Conservation (phyloP, 345 rosid species). For the Kernera saxatilis region DNA sequence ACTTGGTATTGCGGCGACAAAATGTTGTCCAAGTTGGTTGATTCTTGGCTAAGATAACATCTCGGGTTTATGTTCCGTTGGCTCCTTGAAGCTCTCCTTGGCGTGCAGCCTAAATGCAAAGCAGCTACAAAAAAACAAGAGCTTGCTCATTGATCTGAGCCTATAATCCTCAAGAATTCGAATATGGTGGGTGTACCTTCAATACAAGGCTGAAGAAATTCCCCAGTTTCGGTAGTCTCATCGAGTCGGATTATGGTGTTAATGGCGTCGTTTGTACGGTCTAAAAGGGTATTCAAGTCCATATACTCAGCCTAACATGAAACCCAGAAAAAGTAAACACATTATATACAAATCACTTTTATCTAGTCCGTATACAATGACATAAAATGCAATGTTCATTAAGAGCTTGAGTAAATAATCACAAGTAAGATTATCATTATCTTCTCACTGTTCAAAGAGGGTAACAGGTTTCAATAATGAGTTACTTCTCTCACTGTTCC, state of each 20-base stretch:
- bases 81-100: slow-evolving; percentile 90
- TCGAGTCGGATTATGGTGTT: slow-evolving; percentile 88
- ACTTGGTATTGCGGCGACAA: slow-evolving; percentile 34
- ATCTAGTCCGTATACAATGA: background rate
- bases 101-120: slow-evolving; percentile 82
- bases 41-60: slow-evolving; percentile 52
- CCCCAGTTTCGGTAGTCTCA: slow-evolving; percentile 71
- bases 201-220: slow-evolving; percentile 83
- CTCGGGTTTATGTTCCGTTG: slow-evolving; percentile 80
- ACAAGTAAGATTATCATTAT: background rate
- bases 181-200: slow-evolving; percentile 51
- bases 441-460: slow-evolving; percentile 22
- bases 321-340: background rate
- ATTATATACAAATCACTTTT: background rate
- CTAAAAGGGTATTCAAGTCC: slow-evolving; percentile 67
- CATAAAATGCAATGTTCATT: background rate
- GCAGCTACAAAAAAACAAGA: slow-evolving; percentile 54
- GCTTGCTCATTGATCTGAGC: background rate
- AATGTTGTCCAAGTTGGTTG: slow-evolving; percentile 11
- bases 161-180: background rate
- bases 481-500: background rate
- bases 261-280: slow-evolving; percentile 78
- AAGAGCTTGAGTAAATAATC: background rate
- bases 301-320: slow-evolving; percentile 60
- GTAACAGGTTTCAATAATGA: background rate